phyloP scores from a whole-genome alignment of 305 asterid species.

The Euphrasia arctica region DNA sequence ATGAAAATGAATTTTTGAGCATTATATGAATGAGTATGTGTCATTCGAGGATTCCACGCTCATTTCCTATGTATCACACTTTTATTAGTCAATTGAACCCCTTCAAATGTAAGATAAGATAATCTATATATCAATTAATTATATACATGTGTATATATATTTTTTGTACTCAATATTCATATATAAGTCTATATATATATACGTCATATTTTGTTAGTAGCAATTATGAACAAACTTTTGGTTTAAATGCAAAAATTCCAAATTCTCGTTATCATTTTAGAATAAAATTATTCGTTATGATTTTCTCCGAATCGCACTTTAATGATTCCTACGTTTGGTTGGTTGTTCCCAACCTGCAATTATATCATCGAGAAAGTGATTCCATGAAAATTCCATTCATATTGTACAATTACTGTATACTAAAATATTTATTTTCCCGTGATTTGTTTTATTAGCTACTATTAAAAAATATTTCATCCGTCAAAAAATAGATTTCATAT shows the following conservation, averaged over 20 bases:
- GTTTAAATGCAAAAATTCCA: constrained; percentile 3
- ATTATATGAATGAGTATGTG: constrained; percentile 21
- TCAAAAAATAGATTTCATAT: too few species aligned
- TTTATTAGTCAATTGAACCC: constrained; percentile 15
- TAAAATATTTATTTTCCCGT: too few species aligned
- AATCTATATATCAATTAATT: too few species aligned
- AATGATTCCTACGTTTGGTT: constrained; percentile 8
- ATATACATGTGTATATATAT: too few species aligned
- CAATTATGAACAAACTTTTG: background rate
- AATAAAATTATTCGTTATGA: constrained; percentile 16
- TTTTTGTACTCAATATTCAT: too few species aligned
- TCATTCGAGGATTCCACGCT: constrained; percentile 30
- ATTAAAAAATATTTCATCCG: too few species aligned
- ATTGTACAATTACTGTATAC: too few species aligned
- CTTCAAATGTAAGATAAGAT: background rate
- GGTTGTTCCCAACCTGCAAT: background rate
- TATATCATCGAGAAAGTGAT: too few species aligned
- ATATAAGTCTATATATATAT: too few species aligned
- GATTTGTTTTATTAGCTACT: too few species aligned
- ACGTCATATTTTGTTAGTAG: too few species aligned
- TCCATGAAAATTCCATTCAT: too few species aligned
- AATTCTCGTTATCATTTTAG: constrained; percentile 27
- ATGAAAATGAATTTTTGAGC: constrained; percentile 24
- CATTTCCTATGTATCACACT: constrained; percentile 25
- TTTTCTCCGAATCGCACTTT: background rate